Conservation (phyloP, 179 eudicot species). For the Dionaea muscipula region DNA sequence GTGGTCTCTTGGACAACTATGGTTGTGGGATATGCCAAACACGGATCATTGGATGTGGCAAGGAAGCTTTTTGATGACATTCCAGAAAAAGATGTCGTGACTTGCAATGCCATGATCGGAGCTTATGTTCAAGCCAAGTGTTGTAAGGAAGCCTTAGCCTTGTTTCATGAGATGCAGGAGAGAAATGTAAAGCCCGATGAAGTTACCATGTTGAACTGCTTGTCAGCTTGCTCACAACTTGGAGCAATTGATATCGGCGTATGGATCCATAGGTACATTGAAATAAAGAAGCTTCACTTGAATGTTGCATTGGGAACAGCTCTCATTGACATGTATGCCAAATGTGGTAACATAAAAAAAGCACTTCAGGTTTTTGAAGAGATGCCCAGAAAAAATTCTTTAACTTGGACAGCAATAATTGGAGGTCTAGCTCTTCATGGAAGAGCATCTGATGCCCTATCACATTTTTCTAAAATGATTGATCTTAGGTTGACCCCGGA, state of each 20-base stretch:
- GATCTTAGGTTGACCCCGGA: conserved; percentile 54
- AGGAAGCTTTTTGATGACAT: conserved; percentile 53
- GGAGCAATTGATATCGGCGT: conserved; percentile 76
- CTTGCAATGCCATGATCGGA: conserved; percentile 62
- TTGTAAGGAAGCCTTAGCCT: conserved; percentile 48
- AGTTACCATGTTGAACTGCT: conserved; percentile 58
- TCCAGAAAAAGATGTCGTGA: conserved; percentile 36
- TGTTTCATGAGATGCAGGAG: conserved; percentile 60
- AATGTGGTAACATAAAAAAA: conserved; percentile 66
- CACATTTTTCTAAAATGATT: conserved; percentile 44
- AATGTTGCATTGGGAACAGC: conserved; percentile 70
- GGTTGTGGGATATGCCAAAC: conserved; percentile 57
- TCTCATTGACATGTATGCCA: conserved; percentile 82
- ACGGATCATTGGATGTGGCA: conserved; percentile 43
- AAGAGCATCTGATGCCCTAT: conserved; percentile 50
- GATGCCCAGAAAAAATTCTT: conserved; percentile 41
- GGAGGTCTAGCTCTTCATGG: conserved; percentile 73
- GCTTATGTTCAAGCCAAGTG: conserved; percentile 63
- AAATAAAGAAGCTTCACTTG: conserved; percentile 35
- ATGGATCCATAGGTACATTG: conserved; percentile 62
- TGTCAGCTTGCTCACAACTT: conserved; percentile 73
- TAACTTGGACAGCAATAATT: conserved; percentile 67
- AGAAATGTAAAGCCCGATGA: conserved; percentile 46
- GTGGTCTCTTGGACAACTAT: conserved; percentile 73
- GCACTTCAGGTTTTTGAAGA: conserved; percentile 59